phyloP scores from a whole-genome alignment of 2,329 filamentous ascomycete species.

The Biscogniauxia marginata region DNA sequence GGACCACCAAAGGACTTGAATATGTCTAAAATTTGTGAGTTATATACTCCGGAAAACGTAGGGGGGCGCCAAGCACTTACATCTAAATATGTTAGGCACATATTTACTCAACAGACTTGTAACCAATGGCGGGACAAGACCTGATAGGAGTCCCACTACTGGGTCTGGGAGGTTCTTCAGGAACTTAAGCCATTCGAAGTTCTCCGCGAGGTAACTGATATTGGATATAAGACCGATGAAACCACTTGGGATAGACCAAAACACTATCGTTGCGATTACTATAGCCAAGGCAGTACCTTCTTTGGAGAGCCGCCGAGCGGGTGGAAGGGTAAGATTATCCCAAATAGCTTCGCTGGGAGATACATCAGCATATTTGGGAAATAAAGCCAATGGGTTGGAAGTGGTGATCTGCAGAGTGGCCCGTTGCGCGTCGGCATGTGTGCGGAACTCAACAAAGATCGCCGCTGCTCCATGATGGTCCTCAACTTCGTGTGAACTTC shows the following conservation, averaged over 20 bases:
- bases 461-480: conserved; percentile 50
- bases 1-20: conserved; percentile 71
- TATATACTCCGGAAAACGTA: not conserved
- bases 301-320: conserved; percentile 27
- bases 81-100: conserved; percentile 73
- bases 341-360: conserved; percentile 82
- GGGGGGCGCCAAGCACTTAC: conserved; percentile 42
- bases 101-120: conserved; percentile 81
- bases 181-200: conserved; percentile 69
- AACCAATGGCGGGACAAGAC: conserved; percentile 75
- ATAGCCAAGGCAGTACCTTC: conserved; percentile 61
- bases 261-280: conserved; percentile 73
- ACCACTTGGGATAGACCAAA: conserved; percentile 77
- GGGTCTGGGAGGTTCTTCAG: conserved; percentile 65
- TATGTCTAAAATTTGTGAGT: conserved; percentile 47
- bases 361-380: conserved; percentile 52
- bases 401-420: conserved; percentile 63
- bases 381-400: conserved; percentile 23
- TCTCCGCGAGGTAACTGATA: conserved; percentile 65
- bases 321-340: conserved; percentile 64
- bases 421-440: conserved; percentile 77
- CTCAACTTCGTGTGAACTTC: conserved; percentile 23
- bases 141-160: conserved; percentile 78
- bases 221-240: conserved; percentile 85
- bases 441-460: conserved; percentile 90